Evolutionary conservation across 306 rosid genomes (phyloP), one percentile per base, ranked within the genome.

Genomic region (Canavalia gladiata): DNA sequence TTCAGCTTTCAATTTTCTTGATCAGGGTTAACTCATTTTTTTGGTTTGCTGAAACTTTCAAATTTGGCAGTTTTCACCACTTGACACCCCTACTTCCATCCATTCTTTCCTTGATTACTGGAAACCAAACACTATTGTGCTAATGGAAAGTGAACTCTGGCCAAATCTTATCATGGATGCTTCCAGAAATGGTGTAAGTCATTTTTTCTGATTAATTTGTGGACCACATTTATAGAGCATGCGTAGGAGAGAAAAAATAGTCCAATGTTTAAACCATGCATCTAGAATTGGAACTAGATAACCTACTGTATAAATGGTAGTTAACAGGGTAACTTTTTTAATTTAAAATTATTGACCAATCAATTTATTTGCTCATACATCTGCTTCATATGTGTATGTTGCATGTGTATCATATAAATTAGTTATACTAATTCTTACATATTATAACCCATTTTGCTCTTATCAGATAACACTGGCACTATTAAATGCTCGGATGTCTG

Each of bases 91-190:
- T 57, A 63, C 88, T 73, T 88, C 91, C 49, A 76, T 95, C 50
- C 88, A 81, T 49, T 81, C 88, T 76, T 95, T 95, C 87, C 89
- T 95, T 34, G 81, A 81, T 51, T 83, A 90, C 86, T 95, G 98
- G 98, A 92, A 87, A 81, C 98, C 98, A 33, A 85, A 73, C 73
- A 97, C 90, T 30, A 90, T 92, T 58, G 65, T 92, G 54, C 67
- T 95, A 31, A 89, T 95, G 90, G 98, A 95, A 89, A 88, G 91
- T 78, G 98, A 95, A 75, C 90, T 92, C 37, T 95, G 98, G 98
- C 98, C 98, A 77, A 95, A 95, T 88, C 93, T 95, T 70, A 92
- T 92, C 57, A 86, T 92, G 89, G 83, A 87, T 82, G 97, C 97
- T 71, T 92, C 97, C 33, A 73, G 83, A 87, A 87, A 69, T 74